Conservation (phyloP, 1,284 basidiomycete genomes). For the Pyrrhoderma noxium region DNA sequence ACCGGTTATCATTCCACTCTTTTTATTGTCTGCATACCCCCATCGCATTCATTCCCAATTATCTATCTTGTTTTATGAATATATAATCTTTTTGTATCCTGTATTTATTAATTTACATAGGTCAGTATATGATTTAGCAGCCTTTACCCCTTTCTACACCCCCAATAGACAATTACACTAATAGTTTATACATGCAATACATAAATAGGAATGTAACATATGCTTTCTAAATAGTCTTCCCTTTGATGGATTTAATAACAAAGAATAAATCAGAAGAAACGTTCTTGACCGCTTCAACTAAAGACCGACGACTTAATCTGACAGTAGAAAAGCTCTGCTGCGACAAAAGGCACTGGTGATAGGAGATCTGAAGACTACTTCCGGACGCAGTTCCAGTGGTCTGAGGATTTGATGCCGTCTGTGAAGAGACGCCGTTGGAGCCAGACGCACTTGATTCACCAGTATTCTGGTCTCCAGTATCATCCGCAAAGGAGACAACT, state of each 20-base stretch:
- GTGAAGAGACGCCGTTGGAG: background rate
- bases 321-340: too few species aligned
- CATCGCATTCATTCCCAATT: conserved; percentile 2
- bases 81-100: conserved; percentile 1
- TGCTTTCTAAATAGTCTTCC: background rate
- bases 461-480: conserved; percentile 1
- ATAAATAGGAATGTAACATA: background rate
- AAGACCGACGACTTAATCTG: conserved; percentile 3
- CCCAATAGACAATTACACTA: too few species aligned
- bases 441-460: background rate
- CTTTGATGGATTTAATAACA: conserved; percentile 1
- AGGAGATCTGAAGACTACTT: background rate
- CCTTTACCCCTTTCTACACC: background rate
- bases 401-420: background rate
- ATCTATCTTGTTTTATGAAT: conserved; percentile 13
- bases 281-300: background rate
- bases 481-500: conserved; percentile 14
- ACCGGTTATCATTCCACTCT: conserved; percentile 12
- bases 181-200: too few species aligned
- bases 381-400: background rate
- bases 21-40: conserved; percentile 1
- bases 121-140: conserved; percentile 1
- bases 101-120: background rate
- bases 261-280: background rate
- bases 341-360: background rate